phyloP scores from a whole-genome alignment of 169 alveolate genomes.

The Plasmodium coatneyi region DNA sequence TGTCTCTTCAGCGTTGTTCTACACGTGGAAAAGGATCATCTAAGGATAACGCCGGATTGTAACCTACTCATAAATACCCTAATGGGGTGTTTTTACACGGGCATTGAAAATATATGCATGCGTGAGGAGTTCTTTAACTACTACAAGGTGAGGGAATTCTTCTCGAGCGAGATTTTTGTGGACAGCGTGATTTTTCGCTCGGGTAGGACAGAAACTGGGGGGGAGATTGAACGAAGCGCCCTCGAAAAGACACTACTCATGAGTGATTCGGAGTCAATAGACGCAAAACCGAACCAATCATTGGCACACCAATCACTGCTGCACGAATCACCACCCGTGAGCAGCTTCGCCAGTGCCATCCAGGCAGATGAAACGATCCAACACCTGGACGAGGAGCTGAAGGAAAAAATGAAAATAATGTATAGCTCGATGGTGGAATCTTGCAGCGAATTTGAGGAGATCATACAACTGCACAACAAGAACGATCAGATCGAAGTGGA shows the following conservation, averaged over 20 bases:
- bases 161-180: conserved; percentile 22
- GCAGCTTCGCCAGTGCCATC: neutral
- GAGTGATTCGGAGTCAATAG: neutral
- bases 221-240: too few relatives aligned
- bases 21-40: neutral
- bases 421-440: conserved; percentile 24
- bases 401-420: conserved; percentile 20
- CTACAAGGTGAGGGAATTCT: conserved; percentile 28
- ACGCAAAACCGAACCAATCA: neutral
- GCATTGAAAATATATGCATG: conserved; percentile 23
- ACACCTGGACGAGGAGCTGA: conserved; percentile 13
- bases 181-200: conserved; percentile 12
- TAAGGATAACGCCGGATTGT: conserved; percentile 17
- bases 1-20: conserved; percentile 22
- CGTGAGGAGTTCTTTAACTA: conserved; percentile 20
- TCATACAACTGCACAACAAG: conserved; percentile 11
- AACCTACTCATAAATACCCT: conserved; percentile 25
- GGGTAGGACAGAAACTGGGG: neutral
- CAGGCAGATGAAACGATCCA: neutral
- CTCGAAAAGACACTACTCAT: neutral
- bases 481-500: conserved; percentile 16
- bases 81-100: neutral
- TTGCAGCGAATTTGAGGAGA: conserved; percentile 12
- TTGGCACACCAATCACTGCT: neutral
- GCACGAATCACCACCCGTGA: neutral